These are phyloP conservation scores for Nicotiana paniculata DNA, from an alignment of 257 asterid species.

Conservation along the genomic window DNA sequence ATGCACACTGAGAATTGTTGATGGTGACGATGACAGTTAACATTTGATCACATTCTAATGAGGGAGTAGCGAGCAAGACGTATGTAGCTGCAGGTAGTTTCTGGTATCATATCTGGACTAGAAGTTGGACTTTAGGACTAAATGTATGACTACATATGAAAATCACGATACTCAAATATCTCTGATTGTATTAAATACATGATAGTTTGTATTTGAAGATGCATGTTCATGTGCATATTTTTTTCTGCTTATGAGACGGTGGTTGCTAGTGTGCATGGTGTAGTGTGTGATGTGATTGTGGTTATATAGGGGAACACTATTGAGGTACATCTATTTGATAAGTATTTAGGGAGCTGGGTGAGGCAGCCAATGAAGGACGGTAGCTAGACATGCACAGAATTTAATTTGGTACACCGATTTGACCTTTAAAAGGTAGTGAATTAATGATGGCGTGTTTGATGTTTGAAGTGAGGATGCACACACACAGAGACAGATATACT, in stretches of 20 bases:
- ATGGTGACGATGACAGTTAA: not conserved
- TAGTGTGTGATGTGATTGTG: not conserved
- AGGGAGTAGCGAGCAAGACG: not conserved
- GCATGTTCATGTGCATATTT: not conserved
- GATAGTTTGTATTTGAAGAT: not conserved
- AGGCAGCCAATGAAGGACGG: not conserved
- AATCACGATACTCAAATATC: not conserved
- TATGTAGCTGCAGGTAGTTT: not conserved
- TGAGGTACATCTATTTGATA: not conserved
- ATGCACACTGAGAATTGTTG: not conserved
- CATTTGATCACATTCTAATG: not conserved
- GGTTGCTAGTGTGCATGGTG: not conserved
- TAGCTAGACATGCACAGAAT: not conserved
- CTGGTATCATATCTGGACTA: not conserved
- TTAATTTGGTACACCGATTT: not conserved
- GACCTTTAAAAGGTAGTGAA: too few species aligned
- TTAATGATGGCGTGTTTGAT: not conserved
- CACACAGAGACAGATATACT: not conserved
- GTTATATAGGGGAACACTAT: not conserved
- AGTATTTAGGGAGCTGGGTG: not conserved
- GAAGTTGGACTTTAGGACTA: not conserved
- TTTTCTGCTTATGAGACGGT: not conserved
- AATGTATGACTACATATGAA: not conserved
- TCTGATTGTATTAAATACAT: not conserved
- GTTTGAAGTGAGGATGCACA: not conserved